Conservation (phyloP, 805 yeast species). For the Spencermartinsiella europaea region DNA sequence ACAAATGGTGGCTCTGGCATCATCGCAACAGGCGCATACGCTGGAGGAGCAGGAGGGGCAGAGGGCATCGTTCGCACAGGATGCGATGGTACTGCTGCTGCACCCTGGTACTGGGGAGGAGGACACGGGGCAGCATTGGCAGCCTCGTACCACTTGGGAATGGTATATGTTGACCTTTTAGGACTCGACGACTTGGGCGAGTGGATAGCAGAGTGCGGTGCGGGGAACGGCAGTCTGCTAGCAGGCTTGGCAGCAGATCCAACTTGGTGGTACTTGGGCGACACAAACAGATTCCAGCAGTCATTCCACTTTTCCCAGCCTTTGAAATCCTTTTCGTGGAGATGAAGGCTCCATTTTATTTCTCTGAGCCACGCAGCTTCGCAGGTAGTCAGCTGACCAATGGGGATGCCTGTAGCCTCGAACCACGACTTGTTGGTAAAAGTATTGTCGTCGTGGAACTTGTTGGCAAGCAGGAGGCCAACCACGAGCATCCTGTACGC, state of each 20-base stretch:
- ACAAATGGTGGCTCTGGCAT: conserved; percentile 10
- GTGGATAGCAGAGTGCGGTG: conserved; percentile 3
- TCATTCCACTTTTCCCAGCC: conserved; percentile 33
- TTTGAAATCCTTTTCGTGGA: conserved; percentile 29
- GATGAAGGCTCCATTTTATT: conserved; percentile 55
- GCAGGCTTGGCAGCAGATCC: conserved; percentile 2
- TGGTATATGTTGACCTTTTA: conserved; percentile 20
- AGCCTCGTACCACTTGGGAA: conserved; percentile 25
- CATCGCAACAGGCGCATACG: background rate
- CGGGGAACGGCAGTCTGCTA: conserved; percentile 1
- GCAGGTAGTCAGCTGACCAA: conserved; percentile 52
- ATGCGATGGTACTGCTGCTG: conserved; percentile 1
- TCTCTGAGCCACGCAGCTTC: conserved; percentile 68
- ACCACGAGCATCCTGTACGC: conserved; percentile 54
- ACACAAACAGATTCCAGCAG: conserved; percentile 25
- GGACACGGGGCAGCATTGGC: conserved; percentile 10
- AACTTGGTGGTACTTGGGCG: background rate
- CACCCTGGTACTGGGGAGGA: background rate
- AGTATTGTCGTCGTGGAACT: conserved; percentile 94
- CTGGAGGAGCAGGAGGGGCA: conserved; percentile 2
- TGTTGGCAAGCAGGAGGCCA: conserved; percentile 79
- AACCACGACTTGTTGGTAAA: conserved; percentile 94
- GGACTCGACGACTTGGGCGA: conserved; percentile 4
- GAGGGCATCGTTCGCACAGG: too few relatives aligned
- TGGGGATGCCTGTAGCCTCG: conserved; percentile 81